These are phyloP conservation scores for Ogataea philodendri DNA, from an alignment of 805 yeast genomes.

Conservation along the genomic window DNA sequence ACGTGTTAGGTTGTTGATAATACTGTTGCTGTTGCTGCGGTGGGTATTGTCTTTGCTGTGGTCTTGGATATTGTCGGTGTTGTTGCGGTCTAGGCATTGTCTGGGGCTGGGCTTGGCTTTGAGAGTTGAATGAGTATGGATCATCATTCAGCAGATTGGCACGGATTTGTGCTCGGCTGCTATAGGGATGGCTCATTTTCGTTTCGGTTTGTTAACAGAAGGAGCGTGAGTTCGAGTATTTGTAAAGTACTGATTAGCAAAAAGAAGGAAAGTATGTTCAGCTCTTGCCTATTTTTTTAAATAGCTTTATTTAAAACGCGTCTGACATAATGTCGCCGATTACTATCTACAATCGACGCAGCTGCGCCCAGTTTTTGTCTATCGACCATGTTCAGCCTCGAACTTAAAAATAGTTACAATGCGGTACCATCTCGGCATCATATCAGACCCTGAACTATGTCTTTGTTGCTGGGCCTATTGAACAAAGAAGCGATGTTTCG, in stretches of 20 bases:
- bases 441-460: too few species aligned
- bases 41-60: conserved; percentile 3
- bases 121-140: conserved; percentile 9
- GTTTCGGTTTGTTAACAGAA: too few species aligned
- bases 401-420: not conserved
- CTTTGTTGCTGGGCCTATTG: too few species aligned
- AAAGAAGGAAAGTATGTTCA: too few species aligned
- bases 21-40: conserved; percentile 2
- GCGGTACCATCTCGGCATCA: too few species aligned
- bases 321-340: conserved; percentile 3
- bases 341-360: conserved; percentile 2
- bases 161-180: conserved; percentile 26
- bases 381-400: conserved; percentile 7
- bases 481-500: too few species aligned
- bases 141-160: conserved; percentile 25
- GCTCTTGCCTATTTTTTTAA: too few species aligned
- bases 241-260: too few species aligned
- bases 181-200: conserved; percentile 18
- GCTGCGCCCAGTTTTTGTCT: conserved; percentile 8
- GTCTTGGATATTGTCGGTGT: conserved; percentile 2
- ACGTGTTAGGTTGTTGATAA: conserved; percentile 6
- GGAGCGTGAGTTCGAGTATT: too few species aligned
- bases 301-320: conserved; percentile 6
- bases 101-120: conserved; percentile 1
- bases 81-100: conserved; percentile 1